Evolutionary conservation across 2,329 filamentous ascomycete genomes (phyloP).

Genomic region (Talaromyces sp.): DNA sequence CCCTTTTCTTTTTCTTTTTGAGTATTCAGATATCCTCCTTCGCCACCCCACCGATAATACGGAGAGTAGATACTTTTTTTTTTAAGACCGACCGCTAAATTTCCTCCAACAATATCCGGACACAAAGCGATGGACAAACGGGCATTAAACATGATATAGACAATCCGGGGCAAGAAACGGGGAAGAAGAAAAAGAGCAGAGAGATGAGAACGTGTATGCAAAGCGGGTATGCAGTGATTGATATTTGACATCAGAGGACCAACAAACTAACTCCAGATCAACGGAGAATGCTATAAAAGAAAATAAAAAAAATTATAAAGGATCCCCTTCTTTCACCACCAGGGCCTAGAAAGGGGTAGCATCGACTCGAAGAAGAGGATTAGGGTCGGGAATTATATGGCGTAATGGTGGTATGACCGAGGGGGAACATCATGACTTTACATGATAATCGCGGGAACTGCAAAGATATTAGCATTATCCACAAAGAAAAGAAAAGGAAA

Average conservation of each 20-base stretch:
- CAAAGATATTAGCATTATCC: conserved; percentile 2
- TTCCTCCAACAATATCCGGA: background rate
- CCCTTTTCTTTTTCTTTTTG: background rate
- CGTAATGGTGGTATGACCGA: background rate
- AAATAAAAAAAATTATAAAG: background rate
- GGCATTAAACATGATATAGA: background rate
- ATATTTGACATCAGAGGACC: background rate
- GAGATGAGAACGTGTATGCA: background rate
- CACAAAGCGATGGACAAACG: background rate
- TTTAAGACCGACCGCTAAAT: background rate
- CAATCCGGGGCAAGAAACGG: background rate
- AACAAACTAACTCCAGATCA: conserved; percentile 1
- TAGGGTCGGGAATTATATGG: background rate
- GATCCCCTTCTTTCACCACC: conserved; percentile 7
- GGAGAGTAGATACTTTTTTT: background rate
- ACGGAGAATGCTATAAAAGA: background rate
- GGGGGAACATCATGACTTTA: conserved; percentile 19
- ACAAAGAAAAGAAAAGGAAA: background rate
- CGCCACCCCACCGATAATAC: background rate
- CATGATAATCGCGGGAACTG: conserved; percentile 48
- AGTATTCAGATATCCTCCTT: background rate
- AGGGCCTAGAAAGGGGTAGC: conserved; percentile 9
- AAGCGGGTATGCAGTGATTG: background rate
- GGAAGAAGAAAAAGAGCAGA: background rate
- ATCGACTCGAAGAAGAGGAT: background rate